Evolutionary conservation across 2,329 filamentous ascomycete species (phyloP).

Genomic region (Stachybotrys chlorohalonatus): DNA sequence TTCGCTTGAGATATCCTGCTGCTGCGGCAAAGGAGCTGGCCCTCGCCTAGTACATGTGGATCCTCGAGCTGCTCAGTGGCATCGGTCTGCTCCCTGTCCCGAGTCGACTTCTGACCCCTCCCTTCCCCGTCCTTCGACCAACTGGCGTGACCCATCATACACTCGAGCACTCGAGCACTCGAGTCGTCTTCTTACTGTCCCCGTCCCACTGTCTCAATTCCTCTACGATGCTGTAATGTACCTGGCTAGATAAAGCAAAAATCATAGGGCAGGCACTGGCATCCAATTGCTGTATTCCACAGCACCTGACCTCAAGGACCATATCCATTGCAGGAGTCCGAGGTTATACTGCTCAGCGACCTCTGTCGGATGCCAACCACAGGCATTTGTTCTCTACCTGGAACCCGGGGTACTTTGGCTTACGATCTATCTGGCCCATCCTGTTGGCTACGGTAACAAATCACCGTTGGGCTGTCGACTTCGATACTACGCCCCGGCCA

Average conservation of each 20-base stretch:
- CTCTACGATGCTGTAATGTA: too few relatives aligned
- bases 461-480: background rate
- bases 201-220: too few relatives aligned
- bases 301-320: too few relatives aligned
- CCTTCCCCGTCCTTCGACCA: background rate
- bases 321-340: too few relatives aligned
- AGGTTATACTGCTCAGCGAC: too few relatives aligned
- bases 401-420: background rate
- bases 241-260: too few relatives aligned
- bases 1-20: background rate
- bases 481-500: background rate
- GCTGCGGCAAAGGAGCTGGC: background rate
- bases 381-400: background rate
- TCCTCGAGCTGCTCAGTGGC: background rate
- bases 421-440: background rate
- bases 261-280: too few relatives aligned
- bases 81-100: background rate
- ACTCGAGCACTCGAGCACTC: background rate
- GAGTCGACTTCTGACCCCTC: background rate
- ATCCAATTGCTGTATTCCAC: too few relatives aligned
- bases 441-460: background rate
- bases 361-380: too few relatives aligned
- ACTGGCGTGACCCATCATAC: background rate
- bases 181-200: background rate
- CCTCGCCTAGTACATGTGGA: background rate